Evolutionary conservation across 163 green algal genomes (phyloP).

Genomic region (Trebouxia gelatinosa): DNA sequence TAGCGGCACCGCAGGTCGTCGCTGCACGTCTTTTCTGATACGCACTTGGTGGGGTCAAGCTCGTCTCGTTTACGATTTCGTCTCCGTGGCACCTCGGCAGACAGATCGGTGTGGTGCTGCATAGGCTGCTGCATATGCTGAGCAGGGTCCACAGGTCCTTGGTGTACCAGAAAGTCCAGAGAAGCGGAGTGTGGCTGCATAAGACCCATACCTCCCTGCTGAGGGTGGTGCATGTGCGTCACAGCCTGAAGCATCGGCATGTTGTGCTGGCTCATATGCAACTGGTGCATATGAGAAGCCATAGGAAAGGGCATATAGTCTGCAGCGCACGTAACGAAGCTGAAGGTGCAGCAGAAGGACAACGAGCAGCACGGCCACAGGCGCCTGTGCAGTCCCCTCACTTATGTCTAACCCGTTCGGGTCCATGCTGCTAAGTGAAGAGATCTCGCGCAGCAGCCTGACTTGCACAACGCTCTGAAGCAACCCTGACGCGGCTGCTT

Average conservation of each 20-base stretch:
- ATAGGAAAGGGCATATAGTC: constrained; percentile 31
- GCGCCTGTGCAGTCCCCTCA: not conserved
- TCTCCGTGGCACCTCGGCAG: not conserved
- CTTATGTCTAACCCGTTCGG: constrained; percentile 20
- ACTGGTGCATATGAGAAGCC: constrained; percentile 8
- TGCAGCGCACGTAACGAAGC: constrained; percentile 9
- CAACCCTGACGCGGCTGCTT: not conserved
- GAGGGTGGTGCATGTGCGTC: constrained; percentile 6
- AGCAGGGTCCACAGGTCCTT: constrained; percentile 8
- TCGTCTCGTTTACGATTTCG: not conserved
- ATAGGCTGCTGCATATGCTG: constrained; percentile 14
- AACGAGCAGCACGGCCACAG: not conserved
- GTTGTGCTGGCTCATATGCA: constrained; percentile 24
- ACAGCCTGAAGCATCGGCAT: constrained; percentile 16
- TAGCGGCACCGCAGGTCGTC: no score
- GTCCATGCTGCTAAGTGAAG: not conserved
- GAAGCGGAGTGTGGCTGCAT: not conserved
- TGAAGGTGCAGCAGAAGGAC: not conserved
- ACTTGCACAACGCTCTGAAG: not conserved
- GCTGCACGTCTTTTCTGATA: no score
- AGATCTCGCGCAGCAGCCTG: no score
- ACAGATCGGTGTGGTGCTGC: constrained; percentile 6
- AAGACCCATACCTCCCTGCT: not conserved
- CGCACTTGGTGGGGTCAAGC: not conserved
- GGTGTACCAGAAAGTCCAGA: constrained; percentile 1